These are phyloP conservation scores for Pythium dissotocum DNA, from an alignment of 352 stramenopile species.

Conservation along the genomic window DNA sequence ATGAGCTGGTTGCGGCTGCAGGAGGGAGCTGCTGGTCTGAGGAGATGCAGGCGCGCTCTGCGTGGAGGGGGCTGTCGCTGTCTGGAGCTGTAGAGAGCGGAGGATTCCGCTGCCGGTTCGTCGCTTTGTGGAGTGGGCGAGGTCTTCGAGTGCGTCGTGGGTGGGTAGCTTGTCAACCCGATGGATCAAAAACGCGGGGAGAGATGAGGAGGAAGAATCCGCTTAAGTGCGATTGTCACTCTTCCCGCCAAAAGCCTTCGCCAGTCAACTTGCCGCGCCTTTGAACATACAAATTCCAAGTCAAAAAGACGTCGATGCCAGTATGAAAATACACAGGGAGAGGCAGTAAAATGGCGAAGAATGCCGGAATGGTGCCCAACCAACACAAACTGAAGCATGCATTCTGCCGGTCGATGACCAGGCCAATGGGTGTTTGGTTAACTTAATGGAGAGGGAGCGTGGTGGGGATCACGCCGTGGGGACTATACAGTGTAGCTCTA, in stretches of 20 bases:
- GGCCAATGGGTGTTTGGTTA: not conserved
- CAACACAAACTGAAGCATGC: not conserved
- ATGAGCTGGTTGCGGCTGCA: not conserved
- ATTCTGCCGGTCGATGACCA: not conserved
- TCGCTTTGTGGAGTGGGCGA: conserved; percentile 10
- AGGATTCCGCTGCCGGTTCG: not conserved
- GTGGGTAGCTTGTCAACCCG: conserved; percentile 16
- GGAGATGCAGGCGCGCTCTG: not conserved
- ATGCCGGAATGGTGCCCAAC: not conserved
- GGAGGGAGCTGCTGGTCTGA: not conserved
- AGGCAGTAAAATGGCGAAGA: conserved; percentile 7
- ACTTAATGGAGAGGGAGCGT: not conserved
- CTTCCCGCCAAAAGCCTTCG: conserved; percentile 33
- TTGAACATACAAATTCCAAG: conserved; percentile 28
- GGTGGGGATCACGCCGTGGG: not conserved
- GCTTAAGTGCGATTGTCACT: conserved; percentile 28
- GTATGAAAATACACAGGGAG: not conserved
- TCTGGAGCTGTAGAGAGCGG: not conserved
- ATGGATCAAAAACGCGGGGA: conserved; percentile 14
- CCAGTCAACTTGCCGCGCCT: conserved; percentile 6
- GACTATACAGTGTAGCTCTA: conserved; percentile 1
- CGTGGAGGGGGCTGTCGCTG: not conserved
- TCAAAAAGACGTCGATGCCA: conserved; percentile 4
- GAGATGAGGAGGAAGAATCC: conserved; percentile 13
- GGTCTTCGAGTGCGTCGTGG: too few species aligned